Base-by-base conservation (phyloP, 1,139 yeast species). In the Ogataea hybrid region DNA sequence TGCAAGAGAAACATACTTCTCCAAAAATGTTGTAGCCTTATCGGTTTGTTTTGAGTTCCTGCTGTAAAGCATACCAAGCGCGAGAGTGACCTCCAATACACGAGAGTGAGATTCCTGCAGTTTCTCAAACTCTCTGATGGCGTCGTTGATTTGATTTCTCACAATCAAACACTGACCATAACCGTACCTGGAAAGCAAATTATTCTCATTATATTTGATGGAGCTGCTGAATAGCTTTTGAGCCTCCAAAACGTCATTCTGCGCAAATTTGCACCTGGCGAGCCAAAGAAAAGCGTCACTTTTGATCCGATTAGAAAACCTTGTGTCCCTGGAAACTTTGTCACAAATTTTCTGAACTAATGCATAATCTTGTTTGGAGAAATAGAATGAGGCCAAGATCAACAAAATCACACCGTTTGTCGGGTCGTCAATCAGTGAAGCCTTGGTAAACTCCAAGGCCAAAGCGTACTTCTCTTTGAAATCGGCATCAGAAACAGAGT, bases 241-340 rank as follows among this genome's bases (percentile, higher is more conserved):
- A 0, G 97, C 84, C 48, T 76, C 76, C 10, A 79, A 75, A 53
- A 71, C 79, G 54, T 88, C 84, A 4, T 70, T 67, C 27, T 71
- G 63, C 17, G 71, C 71, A 55, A 83, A 89, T 42, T 77, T 71
- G 14, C 86, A 82, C 59, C 97, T 76, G 11, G 88, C 97, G 51
- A 82, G 71, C 96, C 97, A 89, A 51, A 85, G 84, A 23, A 83
- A 70, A 16, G 92, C 84, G 52, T 86, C 95, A n/a, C 95, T 82
- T 35, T 77, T 67, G 2, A 85, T 61, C 32, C 62, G 67, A 6
- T 62, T 50, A 3, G 71, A 63, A 21, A 67, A 58, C 16, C 67
- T 66, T 0, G 72, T 49, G 8, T 68, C 60, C 10, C 64, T 64
- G 9, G 78, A 62, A 14, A 83, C 80, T 31, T 71, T 69, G 22